A percentile compares a stretch with the other conserved stretches of the same genome.
Evolutionary conservation across 495 filamentous ascomycete species (phyloP).

Genomic region (Neurospora pannonica): DNA sequence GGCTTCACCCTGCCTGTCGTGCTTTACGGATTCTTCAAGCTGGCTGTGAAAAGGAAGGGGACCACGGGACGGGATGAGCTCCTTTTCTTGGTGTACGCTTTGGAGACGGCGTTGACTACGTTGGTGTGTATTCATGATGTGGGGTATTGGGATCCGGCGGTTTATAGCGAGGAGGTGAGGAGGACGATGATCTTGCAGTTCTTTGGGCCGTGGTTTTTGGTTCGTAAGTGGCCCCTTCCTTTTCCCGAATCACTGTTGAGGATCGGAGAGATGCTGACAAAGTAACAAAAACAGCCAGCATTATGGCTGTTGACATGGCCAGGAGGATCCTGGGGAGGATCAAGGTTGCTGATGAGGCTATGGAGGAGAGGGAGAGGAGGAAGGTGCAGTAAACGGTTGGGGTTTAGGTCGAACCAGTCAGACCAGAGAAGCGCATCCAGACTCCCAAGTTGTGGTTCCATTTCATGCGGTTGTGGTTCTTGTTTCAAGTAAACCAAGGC

Average conservation of each 20-base stretch:
- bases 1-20: conserved; percentile 60
- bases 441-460: background rate
- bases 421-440: background rate
- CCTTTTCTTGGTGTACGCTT: conserved; percentile 57
- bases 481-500: background rate
- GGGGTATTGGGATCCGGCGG: conserved; percentile 39
- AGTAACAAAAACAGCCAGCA: conserved; percentile 17
- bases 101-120: conserved; percentile 65
- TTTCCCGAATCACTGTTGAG: background rate
- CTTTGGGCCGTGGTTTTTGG: conserved; percentile 62
- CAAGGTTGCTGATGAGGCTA: conserved; percentile 20
- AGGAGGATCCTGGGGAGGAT: conserved; percentile 27
- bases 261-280: background rate
- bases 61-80: conserved; percentile 47
- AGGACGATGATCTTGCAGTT: conserved; percentile 40
- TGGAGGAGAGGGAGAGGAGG: conserved; percentile 28
- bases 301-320: conserved; percentile 34
- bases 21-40: conserved; percentile 41
- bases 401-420: background rate
- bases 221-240: conserved; percentile 48
- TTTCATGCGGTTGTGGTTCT: background rate
- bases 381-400: conserved; percentile 20
- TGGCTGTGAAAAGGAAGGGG: conserved; percentile 16
- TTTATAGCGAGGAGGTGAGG: conserved; percentile 43
- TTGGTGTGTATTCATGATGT: conserved; percentile 50